These are phyloP conservation scores for Diospyros kaki DNA, from an alignment of 148 eudicot genomes.

Conservation along the genomic window DNA sequence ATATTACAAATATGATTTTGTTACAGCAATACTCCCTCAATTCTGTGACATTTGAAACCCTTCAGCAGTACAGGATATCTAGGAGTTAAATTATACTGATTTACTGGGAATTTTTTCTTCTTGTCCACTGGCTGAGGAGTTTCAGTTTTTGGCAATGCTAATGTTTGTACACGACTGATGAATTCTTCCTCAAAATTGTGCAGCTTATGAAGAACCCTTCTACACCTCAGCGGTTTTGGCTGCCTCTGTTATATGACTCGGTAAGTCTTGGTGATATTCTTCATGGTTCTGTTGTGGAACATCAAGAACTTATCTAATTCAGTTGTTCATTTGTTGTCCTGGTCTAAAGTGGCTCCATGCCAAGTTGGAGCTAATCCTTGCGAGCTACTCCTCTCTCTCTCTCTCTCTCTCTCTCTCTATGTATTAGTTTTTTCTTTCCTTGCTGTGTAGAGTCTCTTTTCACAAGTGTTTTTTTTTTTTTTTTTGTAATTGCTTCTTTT, in stretches of 20 bases:
- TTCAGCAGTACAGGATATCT: neutral
- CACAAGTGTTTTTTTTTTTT: too few species aligned
- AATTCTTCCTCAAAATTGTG: constrained; percentile 17
- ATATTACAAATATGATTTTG: neutral
- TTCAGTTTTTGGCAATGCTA: neutral
- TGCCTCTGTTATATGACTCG: constrained; percentile 84
- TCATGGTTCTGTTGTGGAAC: neutral
- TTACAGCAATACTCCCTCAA: neutral
- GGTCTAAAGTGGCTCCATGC: too few species aligned
- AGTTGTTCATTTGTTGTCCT: neutral
- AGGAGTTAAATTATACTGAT: neutral
- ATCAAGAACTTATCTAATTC: neutral
- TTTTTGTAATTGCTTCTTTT: too few species aligned
- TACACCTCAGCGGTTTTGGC: constrained; percentile 92
- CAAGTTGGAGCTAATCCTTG: neutral
- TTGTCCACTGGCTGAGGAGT: neutral
- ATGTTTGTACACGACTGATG: neutral
- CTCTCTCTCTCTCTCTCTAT: neutral
- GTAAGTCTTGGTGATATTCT: constrained; percentile 29
- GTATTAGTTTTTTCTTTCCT: neutral
- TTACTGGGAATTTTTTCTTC: neutral
- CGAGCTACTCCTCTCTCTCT: neutral
- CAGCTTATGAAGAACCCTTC: constrained; percentile 97
- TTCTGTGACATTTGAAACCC: neutral
- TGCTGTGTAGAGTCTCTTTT: neutral